These are phyloP conservation scores for Tillandsia leiboldiana DNA, from an alignment of 176 grass and related monocot genomes.

Conservation along the genomic window DNA sequence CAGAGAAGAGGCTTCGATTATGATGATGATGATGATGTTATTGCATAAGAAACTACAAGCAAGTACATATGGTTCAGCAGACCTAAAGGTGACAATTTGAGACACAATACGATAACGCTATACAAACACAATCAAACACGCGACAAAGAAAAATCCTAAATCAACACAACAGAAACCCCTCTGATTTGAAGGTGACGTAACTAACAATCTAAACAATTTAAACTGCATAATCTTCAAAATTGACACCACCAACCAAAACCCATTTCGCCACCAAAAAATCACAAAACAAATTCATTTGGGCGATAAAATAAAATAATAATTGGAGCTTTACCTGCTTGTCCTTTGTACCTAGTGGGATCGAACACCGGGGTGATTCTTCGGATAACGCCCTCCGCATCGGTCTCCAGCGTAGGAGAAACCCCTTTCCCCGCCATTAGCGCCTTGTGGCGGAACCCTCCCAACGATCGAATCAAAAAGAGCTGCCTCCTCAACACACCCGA, in stretches of 20 bases:
- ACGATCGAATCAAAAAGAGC: conserved; percentile 43
- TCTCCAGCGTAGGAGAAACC: conserved; percentile 25
- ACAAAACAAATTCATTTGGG: not conserved
- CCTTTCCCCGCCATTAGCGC: conserved; percentile 6
- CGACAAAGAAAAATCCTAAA: too few relatives aligned
- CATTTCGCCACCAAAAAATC: not conserved
- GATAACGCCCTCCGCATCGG: conserved; percentile 60
- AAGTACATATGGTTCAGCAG: too few relatives aligned
- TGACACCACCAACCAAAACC: not conserved
- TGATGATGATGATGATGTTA: too few relatives aligned
- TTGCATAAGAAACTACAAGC: too few relatives aligned
- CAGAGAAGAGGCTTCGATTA: too few relatives aligned
- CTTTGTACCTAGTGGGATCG: conserved; percentile 54
- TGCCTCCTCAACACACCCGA: conserved; percentile 45
- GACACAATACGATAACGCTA: too few relatives aligned
- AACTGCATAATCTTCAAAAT: too few relatives aligned
- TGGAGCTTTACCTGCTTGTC: conserved; percentile 52
- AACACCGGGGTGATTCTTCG: conserved; percentile 65
- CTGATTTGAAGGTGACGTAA: too few relatives aligned
- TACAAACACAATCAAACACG: too few relatives aligned
- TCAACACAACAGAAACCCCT: too few relatives aligned
- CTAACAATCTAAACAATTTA: too few relatives aligned
- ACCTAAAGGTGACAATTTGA: too few relatives aligned
- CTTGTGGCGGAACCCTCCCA: not conserved
- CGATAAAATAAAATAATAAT: not conserved